phyloP scores from a whole-genome alignment of 345 rosid genomes.

The Salix dunnii region DNA sequence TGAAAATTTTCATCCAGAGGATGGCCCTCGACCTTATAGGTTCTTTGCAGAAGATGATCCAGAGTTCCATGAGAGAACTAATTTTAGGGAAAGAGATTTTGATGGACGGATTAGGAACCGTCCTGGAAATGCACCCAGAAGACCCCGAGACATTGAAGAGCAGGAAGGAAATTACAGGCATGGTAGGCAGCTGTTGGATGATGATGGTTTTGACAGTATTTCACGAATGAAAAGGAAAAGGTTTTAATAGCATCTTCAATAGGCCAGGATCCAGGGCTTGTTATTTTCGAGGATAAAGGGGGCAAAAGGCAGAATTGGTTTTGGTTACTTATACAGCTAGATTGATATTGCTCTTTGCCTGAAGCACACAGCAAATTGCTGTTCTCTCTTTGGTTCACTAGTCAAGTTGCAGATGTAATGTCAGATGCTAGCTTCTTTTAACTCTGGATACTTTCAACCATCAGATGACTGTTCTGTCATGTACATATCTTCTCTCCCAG shows the following conservation, averaged over 20 bases:
- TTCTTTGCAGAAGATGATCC: conserved; percentile 42
- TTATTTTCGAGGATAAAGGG: not conserved
- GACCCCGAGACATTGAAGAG: conserved; percentile 50
- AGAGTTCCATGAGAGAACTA: conserved; percentile 48
- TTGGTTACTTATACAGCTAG: not conserved
- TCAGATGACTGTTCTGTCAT: conserved; percentile 14
- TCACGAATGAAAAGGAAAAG: conserved; percentile 57
- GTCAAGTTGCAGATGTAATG: not conserved
- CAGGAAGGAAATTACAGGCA: conserved; percentile 59
- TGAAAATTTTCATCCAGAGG: conserved; percentile 46
- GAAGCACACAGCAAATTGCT: conserved; percentile 4
- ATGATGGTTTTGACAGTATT: conserved; percentile 47
- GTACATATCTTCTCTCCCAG: conserved; percentile 24
- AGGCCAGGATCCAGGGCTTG: conserved; percentile 21
- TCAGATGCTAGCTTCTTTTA: conserved; percentile 6
- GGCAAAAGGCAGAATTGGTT: conserved; percentile 5
- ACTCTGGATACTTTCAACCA: conserved; percentile 11
- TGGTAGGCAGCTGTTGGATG: conserved; percentile 47
- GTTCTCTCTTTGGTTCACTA: conserved; percentile 4
- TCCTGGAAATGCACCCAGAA: conserved; percentile 54
- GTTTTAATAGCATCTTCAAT: conserved; percentile 36
- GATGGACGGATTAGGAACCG: conserved; percentile 54
- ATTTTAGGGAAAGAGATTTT: conserved; percentile 53
- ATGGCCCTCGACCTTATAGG: conserved; percentile 54
- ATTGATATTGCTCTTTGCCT: not conserved